A percentile compares a stretch with the other conserved stretches of the same genome.
Evolutionary conservation across 2,329 filamentous ascomycete genomes (phyloP).

Genomic region (Exophiala lecanii-corni): DNA sequence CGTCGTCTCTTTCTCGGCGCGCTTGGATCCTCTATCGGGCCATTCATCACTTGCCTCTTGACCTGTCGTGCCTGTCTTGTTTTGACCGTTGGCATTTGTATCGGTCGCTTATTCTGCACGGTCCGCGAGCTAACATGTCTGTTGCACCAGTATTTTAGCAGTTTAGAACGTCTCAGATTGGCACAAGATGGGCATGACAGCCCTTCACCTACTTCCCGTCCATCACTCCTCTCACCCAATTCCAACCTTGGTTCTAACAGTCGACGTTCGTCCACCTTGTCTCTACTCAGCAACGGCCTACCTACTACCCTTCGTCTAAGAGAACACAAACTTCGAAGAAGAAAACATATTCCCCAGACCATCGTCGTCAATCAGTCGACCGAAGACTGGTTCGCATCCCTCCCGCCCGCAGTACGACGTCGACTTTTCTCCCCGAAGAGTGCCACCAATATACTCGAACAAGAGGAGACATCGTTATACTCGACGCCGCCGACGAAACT

Average conservation of each 20-base stretch:
- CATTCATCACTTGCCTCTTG: too few species aligned
- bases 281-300: too few species aligned
- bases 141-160: constrained; percentile 32
- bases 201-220: constrained; percentile 13
- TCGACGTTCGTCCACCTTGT: too few species aligned
- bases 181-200: constrained; percentile 26
- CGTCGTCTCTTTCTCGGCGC: too few species aligned
- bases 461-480: constrained; percentile 49
- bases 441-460: constrained; percentile 54
- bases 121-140: constrained; percentile 24
- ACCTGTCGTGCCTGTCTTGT: constrained; percentile 10
- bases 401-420: constrained; percentile 69
- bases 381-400: constrained; percentile 62
- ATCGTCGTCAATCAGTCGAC: constrained; percentile 8
- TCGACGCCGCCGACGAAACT: constrained; percentile 57
- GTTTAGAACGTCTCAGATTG: constrained; percentile 31
- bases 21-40: too few species aligned
- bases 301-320: constrained; percentile 7
- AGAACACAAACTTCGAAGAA: constrained; percentile 11
- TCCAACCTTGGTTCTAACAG: too few species aligned
- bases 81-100: constrained; percentile 14
- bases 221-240: constrained; percentile 15
- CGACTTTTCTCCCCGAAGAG: constrained; percentile 67
- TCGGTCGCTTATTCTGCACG: constrained; percentile 22
- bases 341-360: constrained; percentile 13